Evolutionary conservation across 345 rosid species (phyloP).

Genomic region (Salix brachista): DNA sequence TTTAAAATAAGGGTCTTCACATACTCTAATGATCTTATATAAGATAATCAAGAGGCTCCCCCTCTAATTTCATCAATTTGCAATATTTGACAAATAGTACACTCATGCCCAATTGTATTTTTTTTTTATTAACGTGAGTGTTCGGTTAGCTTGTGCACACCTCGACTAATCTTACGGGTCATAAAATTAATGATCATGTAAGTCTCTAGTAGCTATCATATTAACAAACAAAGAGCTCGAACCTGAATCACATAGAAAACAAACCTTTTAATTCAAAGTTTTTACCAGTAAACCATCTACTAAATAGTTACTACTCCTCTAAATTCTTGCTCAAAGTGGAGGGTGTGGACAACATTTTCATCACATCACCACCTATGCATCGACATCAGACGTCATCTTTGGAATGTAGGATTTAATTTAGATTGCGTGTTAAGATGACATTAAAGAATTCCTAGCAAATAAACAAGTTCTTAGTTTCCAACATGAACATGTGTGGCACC

Average conservation of each 20-base stretch:
- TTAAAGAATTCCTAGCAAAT: neutral
- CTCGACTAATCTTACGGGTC: no score
- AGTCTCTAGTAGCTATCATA: accelerated
- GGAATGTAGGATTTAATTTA: neutral
- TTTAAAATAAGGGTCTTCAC: neutral
- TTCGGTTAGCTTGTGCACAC: no score
- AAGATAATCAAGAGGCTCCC: neutral
- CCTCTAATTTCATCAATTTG: neutral
- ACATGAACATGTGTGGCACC: neutral
- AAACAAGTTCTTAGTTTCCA: neutral
- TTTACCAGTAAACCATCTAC: no score
- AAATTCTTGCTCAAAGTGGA: neutral
- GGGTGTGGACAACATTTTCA: neutral
- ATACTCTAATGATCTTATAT: neutral
- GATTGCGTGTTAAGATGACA: conserved; percentile 4
- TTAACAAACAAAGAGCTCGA: no score
- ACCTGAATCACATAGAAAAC: no score
- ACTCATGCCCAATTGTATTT: neutral
- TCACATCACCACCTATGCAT: neutral
- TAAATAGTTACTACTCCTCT: neutral
- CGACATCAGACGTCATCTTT: neutral
- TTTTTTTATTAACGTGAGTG: no score
- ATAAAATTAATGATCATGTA: no score
- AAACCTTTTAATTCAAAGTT: no score
- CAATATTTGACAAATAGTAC: neutral